Evolutionary conservation across 140 eudicot species (phyloP).

Genomic region (Bidens hawaiensis): DNA sequence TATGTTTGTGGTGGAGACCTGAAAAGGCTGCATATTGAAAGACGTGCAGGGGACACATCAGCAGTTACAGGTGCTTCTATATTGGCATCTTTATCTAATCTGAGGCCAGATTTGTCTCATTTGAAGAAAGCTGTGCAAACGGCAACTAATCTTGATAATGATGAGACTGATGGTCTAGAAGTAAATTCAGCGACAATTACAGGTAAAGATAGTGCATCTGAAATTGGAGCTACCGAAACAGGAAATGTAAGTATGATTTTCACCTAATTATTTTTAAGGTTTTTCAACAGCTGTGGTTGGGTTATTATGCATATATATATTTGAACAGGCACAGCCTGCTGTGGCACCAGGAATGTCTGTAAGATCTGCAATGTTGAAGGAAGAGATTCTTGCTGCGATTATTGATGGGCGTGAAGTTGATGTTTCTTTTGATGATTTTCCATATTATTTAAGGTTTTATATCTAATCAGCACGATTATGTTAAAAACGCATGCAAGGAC

Average conservation of each 20-base stretch:
- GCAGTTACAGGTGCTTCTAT: constrained; percentile 87
- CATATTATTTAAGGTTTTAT: constrained; percentile 71
- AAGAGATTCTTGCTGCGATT: constrained; percentile 56
- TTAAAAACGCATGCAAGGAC: neutral
- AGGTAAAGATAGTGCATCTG: constrained; percentile 50
- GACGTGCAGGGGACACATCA: constrained; percentile 68
- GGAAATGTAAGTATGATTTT: constrained; percentile 32
- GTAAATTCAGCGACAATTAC: constrained; percentile 58
- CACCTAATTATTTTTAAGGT: neutral
- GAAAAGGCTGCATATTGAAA: constrained; percentile 43
- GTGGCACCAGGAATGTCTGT: constrained; percentile 43
- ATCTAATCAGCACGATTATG: neutral
- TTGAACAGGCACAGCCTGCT: constrained; percentile 39
- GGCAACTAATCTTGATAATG: constrained; percentile 37
- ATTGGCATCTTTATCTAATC: constrained; percentile 67
- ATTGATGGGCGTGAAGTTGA: constrained; percentile 59
- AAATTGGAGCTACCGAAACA: constrained; percentile 50
- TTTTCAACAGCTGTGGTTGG: neutral
- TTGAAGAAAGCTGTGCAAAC: constrained; percentile 32
- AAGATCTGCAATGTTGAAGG: constrained; percentile 54
- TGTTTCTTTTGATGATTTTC: constrained; percentile 80
- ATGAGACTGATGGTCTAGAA: constrained; percentile 64
- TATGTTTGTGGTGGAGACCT: neutral
- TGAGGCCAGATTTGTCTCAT: constrained; percentile 51
- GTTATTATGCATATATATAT: constrained; percentile 13